Evolutionary conservation across 331 rosid species (phyloP), one percentile per base, ranked within the genome.

Genomic region (Saraca asoca): DNA sequence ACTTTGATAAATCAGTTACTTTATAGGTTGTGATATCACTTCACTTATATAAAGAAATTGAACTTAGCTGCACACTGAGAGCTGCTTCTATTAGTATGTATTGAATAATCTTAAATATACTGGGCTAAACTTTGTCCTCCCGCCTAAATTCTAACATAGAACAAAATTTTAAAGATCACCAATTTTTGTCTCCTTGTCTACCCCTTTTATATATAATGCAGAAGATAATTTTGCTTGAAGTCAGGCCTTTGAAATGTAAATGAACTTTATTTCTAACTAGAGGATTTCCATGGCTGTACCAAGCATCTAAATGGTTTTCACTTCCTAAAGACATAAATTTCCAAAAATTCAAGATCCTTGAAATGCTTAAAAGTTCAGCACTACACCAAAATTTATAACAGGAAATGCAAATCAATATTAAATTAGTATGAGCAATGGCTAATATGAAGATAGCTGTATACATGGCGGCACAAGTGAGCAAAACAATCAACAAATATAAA

Each of bases 341-440:
- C 37, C 41, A 39, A 48, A 29, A 70, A 64, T 64, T 59, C 49
- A 50, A 52, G 34, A 64, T 57, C 24, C 31, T 29, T 48, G 51
- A 64, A 44, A 50, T 58, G 50, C 18, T 12, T 41, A 42, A 52
- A 73, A 62, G 1, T 24, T 24, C 31, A 24, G 31, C 31, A 24
- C 2, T 57, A 67, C 35, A 57, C 7, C 5, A 57, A n/a, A 17
- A n/a, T 5, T 63, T 37, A 24, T n/a, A 58, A 34, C 7, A 37
- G 9, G 15, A 74, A 49, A 52, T 44, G 53, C 42, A 11, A 65
- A 46, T 53, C 69, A 66, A 51, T 54, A 64, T 29, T 43, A 44
- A 44, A 51, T 65, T 49, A 41, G 66, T 29, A 24, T 24, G 3
- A 24, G 31, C 48, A 49, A 53, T 35, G 24, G 69, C 16, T 51